Base-by-base conservation (phyloP, 192 early-diverging fungal species). In the Mortierella claussenii region DNA sequence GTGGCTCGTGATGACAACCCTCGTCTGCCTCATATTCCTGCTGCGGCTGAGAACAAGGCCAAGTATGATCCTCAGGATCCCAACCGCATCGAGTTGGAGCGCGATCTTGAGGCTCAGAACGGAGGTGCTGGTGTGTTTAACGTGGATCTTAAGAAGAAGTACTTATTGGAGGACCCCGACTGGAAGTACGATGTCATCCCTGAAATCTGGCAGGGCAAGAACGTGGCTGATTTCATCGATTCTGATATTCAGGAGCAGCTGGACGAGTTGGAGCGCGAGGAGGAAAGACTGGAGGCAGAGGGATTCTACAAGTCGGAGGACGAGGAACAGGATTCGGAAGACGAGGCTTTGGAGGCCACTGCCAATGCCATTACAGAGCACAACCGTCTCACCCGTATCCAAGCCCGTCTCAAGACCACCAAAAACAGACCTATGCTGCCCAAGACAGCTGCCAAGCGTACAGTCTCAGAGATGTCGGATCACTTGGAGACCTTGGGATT, bases 161-260 rank as follows among this genome's bases (percentile, higher is more conserved):
- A 99, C 83, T 42, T 89, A 74, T 87, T 98, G 49, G 86, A 83
- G 20, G 80, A 94, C 43, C 85, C 87, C 51, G 93, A 96, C 43
- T 98, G 97, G 97, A 96, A 94, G 81, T 92, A 98, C 84, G 98
- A 99, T 82, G 83, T 83, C 40, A 96, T 99, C 54, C 98, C 98
- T 34, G 98, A 99, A 85, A 96, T 99, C 81, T 92, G 96, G 89
- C 90, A 98, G 70, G 97, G 97, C 70, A 94, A 95, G 86, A 99
- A 99, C 83, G 88, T 99, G 33, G 95, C 95, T 21, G 98, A 99
- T 85, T 99, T 98, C 80, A 84, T 98, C 76, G 98, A 99, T 84
- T 86, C 97, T 30, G 96, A 98, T 5, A 98, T 99, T 79, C 96
- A 95, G 69, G 94, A 96, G 79, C 92, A 92, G 70, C 82, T 99